Evolutionary conservation across 1,284 basidiomycete genomes (phyloP).

Genomic region (Quambalaria eucalypti): DNA sequence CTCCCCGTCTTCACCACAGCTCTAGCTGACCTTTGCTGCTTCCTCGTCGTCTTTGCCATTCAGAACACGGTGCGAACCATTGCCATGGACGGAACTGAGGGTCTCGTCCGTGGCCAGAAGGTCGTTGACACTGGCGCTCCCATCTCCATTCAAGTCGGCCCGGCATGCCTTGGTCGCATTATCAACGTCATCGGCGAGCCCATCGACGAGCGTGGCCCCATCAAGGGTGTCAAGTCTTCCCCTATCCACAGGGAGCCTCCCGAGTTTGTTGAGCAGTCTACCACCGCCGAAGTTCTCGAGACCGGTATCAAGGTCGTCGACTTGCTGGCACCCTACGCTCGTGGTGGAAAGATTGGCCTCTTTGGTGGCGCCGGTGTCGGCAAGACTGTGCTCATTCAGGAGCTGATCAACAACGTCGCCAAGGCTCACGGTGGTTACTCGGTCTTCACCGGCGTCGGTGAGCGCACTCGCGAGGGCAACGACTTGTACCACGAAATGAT

Average conservation of each 20-base stretch:
- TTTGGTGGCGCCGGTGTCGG: conserved; percentile 99
- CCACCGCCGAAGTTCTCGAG: conserved; percentile 93
- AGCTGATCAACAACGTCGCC: conserved; percentile 99
- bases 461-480: conserved; percentile 99
- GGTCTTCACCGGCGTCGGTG: conserved; percentile 98
- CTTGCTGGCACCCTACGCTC: conserved; percentile 94
- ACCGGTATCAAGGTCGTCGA: conserved; percentile 99
- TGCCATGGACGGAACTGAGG: conserved; percentile 82
- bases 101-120: conserved; percentile 96
- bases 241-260: conserved; percentile 97
- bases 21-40: too few species aligned
- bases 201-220: conserved; percentile 97
- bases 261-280: conserved; percentile 93
- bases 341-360: conserved; percentile 99
- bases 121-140: conserved; percentile 92
- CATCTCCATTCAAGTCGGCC: conserved; percentile 91
- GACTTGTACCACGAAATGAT: conserved; percentile 99
- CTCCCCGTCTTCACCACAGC: too few species aligned
- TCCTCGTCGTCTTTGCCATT: too few species aligned
- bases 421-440: conserved; percentile 99
- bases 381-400: conserved; percentile 97
- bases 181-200: conserved; percentile 99
- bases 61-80: conserved; percentile 69
- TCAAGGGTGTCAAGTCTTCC: conserved; percentile 69
- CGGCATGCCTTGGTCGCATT: conserved; percentile 88